Conservation (phyloP, 495 filamentous ascomycete species). For the Glutinoglossum americanum region DNA sequence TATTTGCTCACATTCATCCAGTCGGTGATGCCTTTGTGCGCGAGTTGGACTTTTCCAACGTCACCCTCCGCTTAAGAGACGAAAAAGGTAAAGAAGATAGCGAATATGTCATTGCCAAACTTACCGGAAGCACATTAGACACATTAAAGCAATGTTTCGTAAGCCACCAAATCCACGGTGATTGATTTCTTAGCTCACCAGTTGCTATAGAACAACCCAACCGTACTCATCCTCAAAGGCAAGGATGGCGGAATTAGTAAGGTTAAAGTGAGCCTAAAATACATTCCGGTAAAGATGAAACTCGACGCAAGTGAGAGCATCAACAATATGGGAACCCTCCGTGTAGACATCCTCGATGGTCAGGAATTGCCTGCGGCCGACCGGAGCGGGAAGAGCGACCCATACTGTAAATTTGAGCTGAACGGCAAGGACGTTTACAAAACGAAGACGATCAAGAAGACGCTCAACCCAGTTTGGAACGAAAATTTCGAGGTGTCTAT, state of each 20-base stretch:
- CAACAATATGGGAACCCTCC: slow-evolving; percentile 90
- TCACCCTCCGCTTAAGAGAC: slow-evolving; percentile 70
- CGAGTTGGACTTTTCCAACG: slow-evolving; percentile 82
- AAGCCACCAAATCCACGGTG: slow-evolving; percentile 12
- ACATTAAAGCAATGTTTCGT: slow-evolving; percentile 73
- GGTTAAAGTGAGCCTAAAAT: slow-evolving; percentile 78
- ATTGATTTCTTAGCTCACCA: neutral
- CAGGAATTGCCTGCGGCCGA: slow-evolving; percentile 77
- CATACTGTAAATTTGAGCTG: slow-evolving; percentile 84
- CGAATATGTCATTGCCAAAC: slow-evolving; percentile 54
- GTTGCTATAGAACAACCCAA: slow-evolving; percentile 58
- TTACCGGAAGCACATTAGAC: slow-evolving; percentile 67
- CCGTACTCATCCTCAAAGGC: slow-evolving; percentile 51
- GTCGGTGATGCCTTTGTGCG: slow-evolving; percentile 88
- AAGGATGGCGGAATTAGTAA: slow-evolving; percentile 55
- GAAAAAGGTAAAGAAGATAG: slow-evolving; percentile 48
- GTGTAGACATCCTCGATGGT: slow-evolving; percentile 78
- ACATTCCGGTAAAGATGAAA: slow-evolving; percentile 79
- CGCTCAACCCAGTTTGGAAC: slow-evolving; percentile 83
- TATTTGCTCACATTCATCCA: slow-evolving; percentile 9
- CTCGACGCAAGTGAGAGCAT: slow-evolving; percentile 90
- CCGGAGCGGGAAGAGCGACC: slow-evolving; percentile 88
- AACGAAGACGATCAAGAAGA: slow-evolving; percentile 91
- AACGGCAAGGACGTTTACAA: slow-evolving; percentile 77
- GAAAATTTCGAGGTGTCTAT: slow-evolving; percentile 77